Percentiles rank a stretch among this genome's conserved stretches.
Evolutionary conservation across 257 asterid genomes (phyloP).

Genomic region (Plectranthus barbatus): DNA sequence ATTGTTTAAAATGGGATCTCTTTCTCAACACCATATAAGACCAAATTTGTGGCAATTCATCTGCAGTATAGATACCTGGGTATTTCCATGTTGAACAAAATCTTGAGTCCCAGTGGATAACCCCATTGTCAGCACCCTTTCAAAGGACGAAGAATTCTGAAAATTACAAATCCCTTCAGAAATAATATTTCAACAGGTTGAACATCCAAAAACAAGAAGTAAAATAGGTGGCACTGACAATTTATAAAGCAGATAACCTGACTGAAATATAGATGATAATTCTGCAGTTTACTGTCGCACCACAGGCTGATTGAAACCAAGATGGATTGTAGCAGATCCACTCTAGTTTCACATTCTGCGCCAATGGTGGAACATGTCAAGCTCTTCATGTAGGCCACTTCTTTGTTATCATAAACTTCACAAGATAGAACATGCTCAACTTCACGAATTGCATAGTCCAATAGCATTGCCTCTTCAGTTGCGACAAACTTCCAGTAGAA

Average conservation of each 20-base stretch:
- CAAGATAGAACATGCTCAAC: constrained; percentile 47
- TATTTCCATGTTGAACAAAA: constrained; percentile 32
- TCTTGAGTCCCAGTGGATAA: constrained; percentile 44
- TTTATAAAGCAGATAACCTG: constrained; percentile 47
- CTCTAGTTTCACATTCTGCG: constrained; percentile 39
- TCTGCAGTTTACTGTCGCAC: constrained; percentile 79
- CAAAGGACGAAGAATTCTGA: constrained; percentile 67
- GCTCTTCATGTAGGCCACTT: constrained; percentile 54
- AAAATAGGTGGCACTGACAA: constrained; percentile 8
- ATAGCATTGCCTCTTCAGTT: constrained; percentile 53
- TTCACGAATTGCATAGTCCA: constrained; percentile 60
- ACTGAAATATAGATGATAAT: constrained; percentile 73
- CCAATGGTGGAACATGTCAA: constrained; percentile 42
- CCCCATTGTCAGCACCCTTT: constrained; percentile 57
- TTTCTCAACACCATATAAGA: not conserved
- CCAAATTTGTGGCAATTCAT: constrained; percentile 6
- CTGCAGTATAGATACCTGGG: constrained; percentile 43
- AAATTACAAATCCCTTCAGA: constrained; percentile 26
- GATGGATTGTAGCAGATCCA: constrained; percentile 55
- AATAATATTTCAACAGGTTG: constrained; percentile 17
- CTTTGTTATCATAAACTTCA: constrained; percentile 45
- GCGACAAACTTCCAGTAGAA: constrained; percentile 62
- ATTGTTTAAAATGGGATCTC: not conserved
- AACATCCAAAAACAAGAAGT: constrained; percentile 17
- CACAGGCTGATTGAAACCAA: constrained; percentile 65